These are phyloP conservation scores for Trypanosomatidae sp. DNA, from an alignment of 208 protist species.

Conservation along the genomic window DNA sequence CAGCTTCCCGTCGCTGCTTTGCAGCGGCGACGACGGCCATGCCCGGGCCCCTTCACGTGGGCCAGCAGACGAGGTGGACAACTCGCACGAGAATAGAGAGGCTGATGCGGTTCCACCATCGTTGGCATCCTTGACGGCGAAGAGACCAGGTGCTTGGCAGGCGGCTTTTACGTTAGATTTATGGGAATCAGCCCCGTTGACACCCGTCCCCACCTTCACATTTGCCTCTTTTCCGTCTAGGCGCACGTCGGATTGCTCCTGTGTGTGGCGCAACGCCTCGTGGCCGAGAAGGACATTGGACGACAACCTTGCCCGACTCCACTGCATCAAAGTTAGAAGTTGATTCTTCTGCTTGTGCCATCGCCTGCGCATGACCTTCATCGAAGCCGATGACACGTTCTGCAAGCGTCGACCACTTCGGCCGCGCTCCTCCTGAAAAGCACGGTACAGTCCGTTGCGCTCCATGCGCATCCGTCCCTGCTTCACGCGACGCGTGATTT, in stretches of 20 bases:
- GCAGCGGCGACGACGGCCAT: background rate
- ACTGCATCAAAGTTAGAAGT: slow-evolving; percentile 24
- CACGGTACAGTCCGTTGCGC: slow-evolving; percentile 28
- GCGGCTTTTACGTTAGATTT: background rate
- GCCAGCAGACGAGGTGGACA: background rate
- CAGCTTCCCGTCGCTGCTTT: background rate
- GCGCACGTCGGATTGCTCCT: background rate
- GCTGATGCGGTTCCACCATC: background rate
- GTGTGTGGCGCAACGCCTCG: background rate
- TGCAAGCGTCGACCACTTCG: slow-evolving; percentile 21
- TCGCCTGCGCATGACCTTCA: slow-evolving; percentile 26
- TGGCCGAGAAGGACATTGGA: slow-evolving; percentile 12
- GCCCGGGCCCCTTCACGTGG: no score
- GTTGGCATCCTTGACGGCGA: background rate
- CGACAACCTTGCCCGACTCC: slow-evolving; percentile 6
- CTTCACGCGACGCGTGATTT: slow-evolving; percentile 41
- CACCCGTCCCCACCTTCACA: background rate
- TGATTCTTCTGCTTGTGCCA: slow-evolving; percentile 28
- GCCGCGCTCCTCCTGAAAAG: slow-evolving; percentile 24
- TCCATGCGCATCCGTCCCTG: slow-evolving; percentile 33
- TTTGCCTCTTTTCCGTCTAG: background rate
- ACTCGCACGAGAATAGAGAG: background rate
- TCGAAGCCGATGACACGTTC: slow-evolving; percentile 24
- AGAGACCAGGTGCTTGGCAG: background rate
- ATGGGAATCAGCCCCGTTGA: no score